These are phyloP conservation scores for Fusarium xylarioides DNA, from an alignment of 2,329 filamentous ascomycete genomes.

Conservation along the genomic window DNA sequence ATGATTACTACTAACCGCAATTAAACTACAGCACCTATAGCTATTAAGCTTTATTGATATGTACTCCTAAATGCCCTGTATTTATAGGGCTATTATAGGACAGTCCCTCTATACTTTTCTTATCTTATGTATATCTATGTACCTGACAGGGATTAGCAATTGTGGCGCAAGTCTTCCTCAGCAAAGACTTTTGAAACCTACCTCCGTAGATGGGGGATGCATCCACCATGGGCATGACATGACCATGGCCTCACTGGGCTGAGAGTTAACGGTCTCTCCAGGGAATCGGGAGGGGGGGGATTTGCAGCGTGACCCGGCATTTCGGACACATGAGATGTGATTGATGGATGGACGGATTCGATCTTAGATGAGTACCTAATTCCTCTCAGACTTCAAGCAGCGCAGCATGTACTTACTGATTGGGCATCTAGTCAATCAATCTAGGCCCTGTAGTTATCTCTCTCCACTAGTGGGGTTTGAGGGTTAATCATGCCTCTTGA, in stretches of 20 bases:
- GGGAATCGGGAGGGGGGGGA: not conserved
- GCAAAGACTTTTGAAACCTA: too few relatives aligned
- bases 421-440: not conserved
- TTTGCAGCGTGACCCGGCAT: slow-evolving; percentile 6
- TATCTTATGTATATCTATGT: too few relatives aligned
- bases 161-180: too few relatives aligned
- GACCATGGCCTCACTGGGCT: slow-evolving; percentile 32
- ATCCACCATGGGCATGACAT: slow-evolving; percentile 11
- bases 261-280: slow-evolving; percentile 7
- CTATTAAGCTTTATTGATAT: too few relatives aligned
- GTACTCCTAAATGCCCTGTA: too few relatives aligned
- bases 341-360: not conserved
- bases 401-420: not conserved
- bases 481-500: slow-evolving; percentile 11
- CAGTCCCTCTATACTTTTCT: too few relatives aligned
- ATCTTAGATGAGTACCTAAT: not conserved
- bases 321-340: slow-evolving; percentile 7
- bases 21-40: too few relatives aligned
- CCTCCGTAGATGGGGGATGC: slow-evolving; percentile 14
- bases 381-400: not conserved
- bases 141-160: too few relatives aligned
- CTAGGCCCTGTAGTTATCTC: not conserved
- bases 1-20: too few relatives aligned
- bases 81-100: too few relatives aligned
- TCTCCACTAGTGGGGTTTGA: not conserved